Evolutionary conservation across 768 basidiomycete genomes (phyloP).

Genomic region (Hypholoma fasciculare): DNA sequence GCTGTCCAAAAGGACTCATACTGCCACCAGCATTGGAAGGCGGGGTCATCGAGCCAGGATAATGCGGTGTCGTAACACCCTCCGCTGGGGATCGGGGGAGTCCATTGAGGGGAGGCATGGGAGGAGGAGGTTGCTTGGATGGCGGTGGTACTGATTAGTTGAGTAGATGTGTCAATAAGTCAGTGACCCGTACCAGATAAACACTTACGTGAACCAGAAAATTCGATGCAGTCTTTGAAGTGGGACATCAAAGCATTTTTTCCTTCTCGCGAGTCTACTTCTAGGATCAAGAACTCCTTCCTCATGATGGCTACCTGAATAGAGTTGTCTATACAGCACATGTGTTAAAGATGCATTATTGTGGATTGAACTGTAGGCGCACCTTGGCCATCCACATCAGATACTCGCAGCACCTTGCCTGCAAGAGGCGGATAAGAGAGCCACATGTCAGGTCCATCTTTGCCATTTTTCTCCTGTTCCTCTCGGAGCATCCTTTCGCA

Average conservation of each 20-base stretch:
- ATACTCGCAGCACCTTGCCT: constrained; percentile 85
- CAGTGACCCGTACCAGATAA: background rate
- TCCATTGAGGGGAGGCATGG: constrained; percentile 51
- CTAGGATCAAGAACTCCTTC: constrained; percentile 79
- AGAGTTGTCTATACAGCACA: constrained; percentile 53
- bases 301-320: constrained; percentile 82
- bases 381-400: constrained; percentile 63
- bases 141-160: constrained; percentile 48
- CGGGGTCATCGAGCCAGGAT: constrained; percentile 5
- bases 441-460: constrained; percentile 81
- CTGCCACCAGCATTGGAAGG: constrained; percentile 8
- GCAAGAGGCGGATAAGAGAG: constrained; percentile 93
- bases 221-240: constrained; percentile 83
- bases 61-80: background rate
- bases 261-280: constrained; percentile 53
- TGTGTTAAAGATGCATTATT: constrained; percentile 4
- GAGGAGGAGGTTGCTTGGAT: constrained; percentile 67
- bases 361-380: constrained; percentile 19
- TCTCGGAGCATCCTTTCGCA: constrained; percentile 80
- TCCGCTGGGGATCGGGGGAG: constrained; percentile 25
- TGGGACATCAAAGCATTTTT: constrained; percentile 68
- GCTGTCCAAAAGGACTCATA: constrained; percentile 10
- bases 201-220: constrained; percentile 72
- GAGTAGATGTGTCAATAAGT: constrained; percentile 1
- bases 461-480: constrained; percentile 50